Percentiles rank a stretch among this genome's conserved stretches.
These are phyloP conservation scores for Knoxdaviesia proteae DNA, from an alignment of 2,329 filamentous ascomycete species.

Conservation along the genomic window DNA sequence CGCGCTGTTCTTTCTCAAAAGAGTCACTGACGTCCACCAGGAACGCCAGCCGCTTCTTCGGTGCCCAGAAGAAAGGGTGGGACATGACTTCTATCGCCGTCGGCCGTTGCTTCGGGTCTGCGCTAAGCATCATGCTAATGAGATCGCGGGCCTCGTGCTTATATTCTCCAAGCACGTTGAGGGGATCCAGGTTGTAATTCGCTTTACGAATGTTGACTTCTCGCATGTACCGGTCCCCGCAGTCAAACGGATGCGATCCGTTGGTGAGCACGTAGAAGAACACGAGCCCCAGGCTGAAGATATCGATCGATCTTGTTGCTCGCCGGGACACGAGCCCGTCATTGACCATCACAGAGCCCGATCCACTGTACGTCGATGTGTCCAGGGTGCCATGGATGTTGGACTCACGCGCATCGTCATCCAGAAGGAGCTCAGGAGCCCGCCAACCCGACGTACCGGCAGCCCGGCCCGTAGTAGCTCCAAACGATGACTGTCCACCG, in stretches of 20 bases:
- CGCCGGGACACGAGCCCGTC: conserved; percentile 28
- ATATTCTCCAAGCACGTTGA: conserved; percentile 63
- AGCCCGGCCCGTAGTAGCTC: conserved; percentile 82
- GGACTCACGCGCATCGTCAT: conserved; percentile 39
- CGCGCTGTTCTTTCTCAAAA: conserved; percentile 79
- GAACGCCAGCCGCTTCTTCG: conserved; percentile 76
- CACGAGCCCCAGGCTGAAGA: conserved; percentile 92
- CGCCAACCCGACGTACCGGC: conserved; percentile 92
- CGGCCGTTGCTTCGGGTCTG: conserved; percentile 37
- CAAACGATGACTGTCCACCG: conserved; percentile 81
- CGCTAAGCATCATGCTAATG: conserved; percentile 55
- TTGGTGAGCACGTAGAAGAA: conserved; percentile 97
- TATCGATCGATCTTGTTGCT: conserved; percentile 88
- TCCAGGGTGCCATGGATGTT: conserved; percentile 10
- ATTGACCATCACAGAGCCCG: conserved; percentile 36
- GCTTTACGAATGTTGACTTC: conserved; percentile 96
- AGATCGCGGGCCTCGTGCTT: conserved; percentile 74
- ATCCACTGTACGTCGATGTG: conserved; percentile 34
- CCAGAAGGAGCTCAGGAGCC: conserved; percentile 75
- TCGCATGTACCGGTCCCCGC: conserved; percentile 82
- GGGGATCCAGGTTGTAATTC: conserved; percentile 47
- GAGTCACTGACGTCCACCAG: conserved; percentile 94
- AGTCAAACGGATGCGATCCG: conserved; percentile 82
- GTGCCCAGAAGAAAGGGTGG: conserved; percentile 91
- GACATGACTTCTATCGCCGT: conserved; percentile 62